A percentile compares a stretch with the other conserved stretches of the same genome.
Conservation (phyloP, 2,329 filamentous ascomycete genomes). For the Scytalidium sp. region DNA sequence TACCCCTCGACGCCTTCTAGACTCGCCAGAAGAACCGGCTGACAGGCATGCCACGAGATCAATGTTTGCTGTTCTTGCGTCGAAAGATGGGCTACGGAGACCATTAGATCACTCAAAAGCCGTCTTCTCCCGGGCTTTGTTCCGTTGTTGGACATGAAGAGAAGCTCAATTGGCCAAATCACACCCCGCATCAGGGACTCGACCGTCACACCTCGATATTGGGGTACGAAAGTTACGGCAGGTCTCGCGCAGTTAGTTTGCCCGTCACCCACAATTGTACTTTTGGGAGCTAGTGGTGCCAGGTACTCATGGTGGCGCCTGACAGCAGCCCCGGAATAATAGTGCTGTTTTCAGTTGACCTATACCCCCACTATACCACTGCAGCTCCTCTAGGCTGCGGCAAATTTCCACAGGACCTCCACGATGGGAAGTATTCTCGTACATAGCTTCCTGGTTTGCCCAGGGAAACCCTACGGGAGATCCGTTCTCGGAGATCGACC, state of each 20-base stretch:
- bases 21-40: no score
- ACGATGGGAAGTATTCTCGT: slow-evolving; percentile 1
- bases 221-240: neutral
- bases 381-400: neutral
- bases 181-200: neutral
- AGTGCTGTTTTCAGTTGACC: neutral
- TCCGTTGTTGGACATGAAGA: neutral
- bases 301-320: neutral
- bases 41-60: neutral
- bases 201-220: neutral
- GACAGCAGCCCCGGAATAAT: neutral
- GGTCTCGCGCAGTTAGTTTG: neutral
- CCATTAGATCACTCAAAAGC: neutral
- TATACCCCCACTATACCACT: neutral
- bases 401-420: slow-evolving; percentile 5
- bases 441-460: slow-evolving; percentile 1
- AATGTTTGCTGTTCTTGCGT: neutral
- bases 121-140: neutral
- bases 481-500: slow-evolving; percentile 9
- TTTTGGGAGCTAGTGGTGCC: neutral
- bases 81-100: neutral
- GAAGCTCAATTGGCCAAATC: neutral
- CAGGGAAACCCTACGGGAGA: slow-evolving; percentile 2
- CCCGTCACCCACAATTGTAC: neutral
- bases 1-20: no score